Percentiles rank a stretch among this genome's conserved stretches.
Evolutionary conservation across 1,139 yeast genomes (phyloP).

Genomic region (Kodamaea plutei): DNA sequence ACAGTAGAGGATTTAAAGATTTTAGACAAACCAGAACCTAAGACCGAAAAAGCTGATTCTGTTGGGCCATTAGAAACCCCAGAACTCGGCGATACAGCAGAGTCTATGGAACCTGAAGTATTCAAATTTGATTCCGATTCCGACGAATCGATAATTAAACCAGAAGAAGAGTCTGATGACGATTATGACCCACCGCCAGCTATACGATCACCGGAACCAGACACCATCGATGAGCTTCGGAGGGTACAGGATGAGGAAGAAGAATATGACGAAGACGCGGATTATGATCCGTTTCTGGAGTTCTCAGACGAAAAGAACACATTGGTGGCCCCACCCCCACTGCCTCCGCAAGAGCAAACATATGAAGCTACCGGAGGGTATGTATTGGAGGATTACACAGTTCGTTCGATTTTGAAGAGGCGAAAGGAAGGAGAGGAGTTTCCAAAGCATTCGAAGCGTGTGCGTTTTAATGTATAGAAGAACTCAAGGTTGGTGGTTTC

Average conservation of each 20-base stretch:
- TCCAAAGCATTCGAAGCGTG: slow-evolving; percentile 20
- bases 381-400: slow-evolving; percentile 7
- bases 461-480: slow-evolving; percentile 25
- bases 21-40: neutral
- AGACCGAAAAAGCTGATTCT: neutral
- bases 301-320: slow-evolving; percentile 1
- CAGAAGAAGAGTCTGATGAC: slow-evolving; percentile 4
- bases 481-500: too few species aligned
- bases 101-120: neutral
- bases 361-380: slow-evolving; percentile 3
- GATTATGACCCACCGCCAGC: slow-evolving; percentile 1
- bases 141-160: neutral
- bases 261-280: slow-evolving; percentile 9
- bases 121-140: neutral
- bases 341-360: slow-evolving; percentile 7
- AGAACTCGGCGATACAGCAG: neutral
- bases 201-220: neutral
- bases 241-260: slow-evolving; percentile 3
- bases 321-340: slow-evolving; percentile 8
- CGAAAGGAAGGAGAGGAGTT: slow-evolving; percentile 9
- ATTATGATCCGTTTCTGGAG: slow-evolving; percentile 7
- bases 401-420: slow-evolving; percentile 19
- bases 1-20: neutral
- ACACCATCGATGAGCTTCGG: slow-evolving; percentile 6
- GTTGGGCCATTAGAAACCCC: too few species aligned